A percentile compares a stretch with the other conserved stretches of the same genome.
Evolutionary conservation across 805 yeast genomes (phyloP).

Genomic region (Torulaspora maleeae): DNA sequence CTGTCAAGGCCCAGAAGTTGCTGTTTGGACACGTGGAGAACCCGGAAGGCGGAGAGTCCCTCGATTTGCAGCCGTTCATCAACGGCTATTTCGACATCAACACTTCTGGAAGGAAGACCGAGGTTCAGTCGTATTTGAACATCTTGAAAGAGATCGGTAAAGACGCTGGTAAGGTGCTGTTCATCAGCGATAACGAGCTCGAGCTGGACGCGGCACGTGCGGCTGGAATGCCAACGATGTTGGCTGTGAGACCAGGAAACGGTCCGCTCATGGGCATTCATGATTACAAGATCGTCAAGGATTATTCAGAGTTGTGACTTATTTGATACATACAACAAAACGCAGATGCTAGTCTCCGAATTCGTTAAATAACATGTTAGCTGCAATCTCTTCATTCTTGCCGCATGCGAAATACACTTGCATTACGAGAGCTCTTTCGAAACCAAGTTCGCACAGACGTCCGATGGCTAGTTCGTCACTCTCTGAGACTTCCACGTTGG

Average conservation of each 20-base stretch:
- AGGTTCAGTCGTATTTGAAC: constrained; percentile 49
- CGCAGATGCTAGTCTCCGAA: constrained; percentile 36
- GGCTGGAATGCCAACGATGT: constrained; percentile 54
- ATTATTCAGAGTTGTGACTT: constrained; percentile 32
- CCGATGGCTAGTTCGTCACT: constrained; percentile 87
- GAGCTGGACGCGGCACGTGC: constrained; percentile 73
- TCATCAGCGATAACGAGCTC: constrained; percentile 72
- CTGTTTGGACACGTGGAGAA: constrained; percentile 60
- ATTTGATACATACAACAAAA: constrained; percentile 4
- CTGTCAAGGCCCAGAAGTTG: constrained; percentile 79
- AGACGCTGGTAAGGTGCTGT: constrained; percentile 42
- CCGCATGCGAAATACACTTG: constrained; percentile 98
- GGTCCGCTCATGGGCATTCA: constrained; percentile 43
- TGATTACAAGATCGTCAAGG: constrained; percentile 11
- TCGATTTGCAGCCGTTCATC: constrained; percentile 51
- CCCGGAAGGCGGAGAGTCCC: constrained; percentile 26
- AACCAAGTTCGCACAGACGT: constrained; percentile 88
- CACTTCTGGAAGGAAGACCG: constrained; percentile 71
- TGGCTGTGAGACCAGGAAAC: constrained; percentile 77
- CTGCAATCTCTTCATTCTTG: constrained; percentile 94
- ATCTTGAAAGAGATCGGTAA: constrained; percentile 40
- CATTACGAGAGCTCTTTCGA: constrained; percentile 78
- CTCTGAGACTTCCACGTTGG: constrained; percentile 56
- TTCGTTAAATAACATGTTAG: constrained; percentile 76
- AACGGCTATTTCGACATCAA: constrained; percentile 79